These are phyloP conservation scores for Pythium monospermum DNA, from an alignment of 352 stramenopile genomes.

Conservation along the genomic window DNA sequence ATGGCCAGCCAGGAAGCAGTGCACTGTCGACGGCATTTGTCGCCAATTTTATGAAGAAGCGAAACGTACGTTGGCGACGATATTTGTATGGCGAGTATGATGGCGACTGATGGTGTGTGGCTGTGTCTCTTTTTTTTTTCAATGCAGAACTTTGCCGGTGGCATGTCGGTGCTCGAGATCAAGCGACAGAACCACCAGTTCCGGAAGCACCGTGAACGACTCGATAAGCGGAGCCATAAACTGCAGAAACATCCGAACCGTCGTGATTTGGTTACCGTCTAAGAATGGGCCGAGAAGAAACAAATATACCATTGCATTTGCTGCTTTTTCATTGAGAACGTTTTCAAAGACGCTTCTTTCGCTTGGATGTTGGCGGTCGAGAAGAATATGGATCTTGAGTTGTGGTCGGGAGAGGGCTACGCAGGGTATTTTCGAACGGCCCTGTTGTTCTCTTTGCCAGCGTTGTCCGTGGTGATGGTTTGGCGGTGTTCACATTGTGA, in stretches of 20 bases:
- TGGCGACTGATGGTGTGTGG: no score
- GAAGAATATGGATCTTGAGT: background rate
- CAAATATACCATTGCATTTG: no score
- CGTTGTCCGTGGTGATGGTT: no score
- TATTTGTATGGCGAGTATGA: no score
- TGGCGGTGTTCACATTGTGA: no score
- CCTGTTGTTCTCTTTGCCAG: no score
- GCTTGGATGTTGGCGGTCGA: slow-evolving; percentile 10
- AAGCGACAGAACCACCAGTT: slow-evolving; percentile 69
- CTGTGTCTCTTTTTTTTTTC: no score
- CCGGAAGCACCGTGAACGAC: slow-evolving; percentile 71
- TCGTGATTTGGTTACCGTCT: slow-evolving; percentile 69
- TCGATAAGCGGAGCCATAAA: slow-evolving; percentile 83
- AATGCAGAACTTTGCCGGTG: slow-evolving; percentile 72
- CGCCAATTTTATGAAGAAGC: slow-evolving; percentile 74
- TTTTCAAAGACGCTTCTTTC: slow-evolving; percentile 18
- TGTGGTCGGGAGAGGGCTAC: no score
- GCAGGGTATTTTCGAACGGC: no score
- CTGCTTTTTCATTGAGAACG: no score
- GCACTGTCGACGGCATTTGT: slow-evolving; percentile 76
- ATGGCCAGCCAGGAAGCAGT: slow-evolving; percentile 47
- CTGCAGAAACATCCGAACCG: slow-evolving; percentile 82
- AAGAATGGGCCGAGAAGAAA: slow-evolving; percentile 31
- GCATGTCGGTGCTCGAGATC: slow-evolving; percentile 66
- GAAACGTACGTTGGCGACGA: slow-evolving; percentile 50